phyloP scores from a whole-genome alignment of 148 eudicot genomes.

The Fagopyrum esculentum region DNA sequence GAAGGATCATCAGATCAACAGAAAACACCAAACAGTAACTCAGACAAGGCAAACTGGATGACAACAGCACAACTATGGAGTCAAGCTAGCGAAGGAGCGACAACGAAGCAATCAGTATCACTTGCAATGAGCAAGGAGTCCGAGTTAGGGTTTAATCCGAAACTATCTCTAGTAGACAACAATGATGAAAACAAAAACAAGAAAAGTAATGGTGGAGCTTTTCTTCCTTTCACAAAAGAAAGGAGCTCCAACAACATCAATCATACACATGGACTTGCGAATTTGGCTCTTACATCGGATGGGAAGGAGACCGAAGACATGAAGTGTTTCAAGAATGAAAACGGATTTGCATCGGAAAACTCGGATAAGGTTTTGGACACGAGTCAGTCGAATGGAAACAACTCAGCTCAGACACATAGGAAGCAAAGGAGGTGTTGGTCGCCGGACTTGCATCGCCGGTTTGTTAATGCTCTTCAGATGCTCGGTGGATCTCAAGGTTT shows the following conservation, averaged over 20 bases:
- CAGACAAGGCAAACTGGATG: slow-evolving; percentile 90
- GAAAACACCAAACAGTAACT: slow-evolving; percentile 27
- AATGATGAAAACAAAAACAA: slow-evolving; percentile 30
- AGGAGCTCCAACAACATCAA: slow-evolving; percentile 10
- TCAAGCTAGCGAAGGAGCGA: slow-evolving; percentile 26
- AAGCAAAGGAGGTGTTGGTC: slow-evolving; percentile 98
- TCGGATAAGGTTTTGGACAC: slow-evolving; percentile 22
- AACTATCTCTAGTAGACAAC: slow-evolving; percentile 30
- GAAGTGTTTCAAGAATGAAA: slow-evolving; percentile 15
- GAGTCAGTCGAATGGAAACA: slow-evolving; percentile 23
- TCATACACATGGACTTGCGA: slow-evolving; percentile 30
- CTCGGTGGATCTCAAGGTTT: slow-evolving; percentile 98
- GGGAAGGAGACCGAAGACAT: slow-evolving; percentile 39
- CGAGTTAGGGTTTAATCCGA: slow-evolving; percentile 25
- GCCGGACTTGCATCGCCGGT: slow-evolving; percentile 91
- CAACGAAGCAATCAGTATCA: background rate
- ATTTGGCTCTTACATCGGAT: slow-evolving; percentile 59
- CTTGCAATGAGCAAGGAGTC: background rate
- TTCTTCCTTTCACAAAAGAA: slow-evolving; percentile 72
- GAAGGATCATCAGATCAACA: slow-evolving; percentile 23
- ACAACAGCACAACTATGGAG: slow-evolving; percentile 89
- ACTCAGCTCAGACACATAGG: slow-evolving; percentile 44
- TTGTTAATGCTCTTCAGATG: slow-evolving; percentile 96
- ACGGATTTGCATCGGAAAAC: slow-evolving; percentile 33
- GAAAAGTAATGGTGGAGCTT: slow-evolving; percentile 72